Percentiles rank a stretch among this genome's conserved stretches.
Evolutionary conservation across 2,329 filamentous ascomycete genomes (phyloP).

Genomic region (Paecilomyces fulvus): DNA sequence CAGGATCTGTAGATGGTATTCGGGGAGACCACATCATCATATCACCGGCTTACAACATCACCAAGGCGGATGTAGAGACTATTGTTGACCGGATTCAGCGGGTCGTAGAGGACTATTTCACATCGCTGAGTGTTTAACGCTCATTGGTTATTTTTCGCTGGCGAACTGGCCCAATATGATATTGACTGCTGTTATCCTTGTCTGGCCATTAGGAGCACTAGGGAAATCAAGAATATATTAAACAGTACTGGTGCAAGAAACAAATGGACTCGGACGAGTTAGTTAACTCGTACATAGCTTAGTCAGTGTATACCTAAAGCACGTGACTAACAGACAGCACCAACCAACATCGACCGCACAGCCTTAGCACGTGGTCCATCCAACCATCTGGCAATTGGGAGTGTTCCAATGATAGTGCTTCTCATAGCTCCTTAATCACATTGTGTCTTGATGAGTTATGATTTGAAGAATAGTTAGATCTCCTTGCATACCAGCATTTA

Average conservation of each 20-base stretch:
- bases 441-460: neutral
- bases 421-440: neutral
- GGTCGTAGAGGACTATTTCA: conserved; percentile 30
- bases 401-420: neutral
- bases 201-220: too few relatives aligned
- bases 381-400: neutral
- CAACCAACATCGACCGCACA: neutral
- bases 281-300: neutral
- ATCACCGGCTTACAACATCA: conserved; percentile 46
- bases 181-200: neutral
- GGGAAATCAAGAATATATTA: neutral
- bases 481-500: neutral
- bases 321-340: neutral
- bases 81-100: conserved; percentile 39
- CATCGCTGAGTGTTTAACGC: neutral
- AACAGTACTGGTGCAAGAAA: neutral
- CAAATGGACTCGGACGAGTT: neutral
- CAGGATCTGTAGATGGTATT: conserved; percentile 42
- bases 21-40: conserved; percentile 48
- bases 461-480: conserved; percentile 4
- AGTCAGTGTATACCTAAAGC: neutral
- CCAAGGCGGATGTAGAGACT: conserved; percentile 37
- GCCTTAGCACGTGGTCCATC: neutral
- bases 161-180: neutral
- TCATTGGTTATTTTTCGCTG: too few relatives aligned